phyloP scores from a whole-genome alignment of 208 protist species.

The Balamuthia mandrillaris region DNA sequence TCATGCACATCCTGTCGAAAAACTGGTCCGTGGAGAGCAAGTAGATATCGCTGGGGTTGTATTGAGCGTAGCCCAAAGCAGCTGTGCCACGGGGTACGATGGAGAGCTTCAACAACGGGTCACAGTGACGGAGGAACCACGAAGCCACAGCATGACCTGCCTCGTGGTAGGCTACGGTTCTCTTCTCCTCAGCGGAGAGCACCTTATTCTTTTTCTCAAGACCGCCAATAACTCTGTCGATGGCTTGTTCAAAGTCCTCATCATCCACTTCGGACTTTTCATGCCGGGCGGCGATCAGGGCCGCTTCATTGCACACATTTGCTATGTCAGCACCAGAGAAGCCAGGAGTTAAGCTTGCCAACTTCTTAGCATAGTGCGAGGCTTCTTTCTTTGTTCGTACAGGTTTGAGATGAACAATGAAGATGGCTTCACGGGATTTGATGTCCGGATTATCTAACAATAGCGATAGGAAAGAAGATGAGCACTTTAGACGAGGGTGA shows the following conservation, averaged over 20 bases:
- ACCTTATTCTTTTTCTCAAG: constrained; percentile 87
- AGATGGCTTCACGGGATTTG: constrained; percentile 89
- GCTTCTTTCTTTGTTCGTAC: constrained; percentile 73
- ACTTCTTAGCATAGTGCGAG: constrained; percentile 52
- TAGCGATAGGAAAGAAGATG: not conserved
- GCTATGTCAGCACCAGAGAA: constrained; percentile 86
- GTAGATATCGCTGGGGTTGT: constrained; percentile 69
- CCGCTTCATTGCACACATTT: constrained; percentile 96
- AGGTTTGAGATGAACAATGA: constrained; percentile 82
- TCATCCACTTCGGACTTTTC: constrained; percentile 72
- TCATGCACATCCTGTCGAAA: constrained; percentile 71
- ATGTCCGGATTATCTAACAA: constrained; percentile 81
- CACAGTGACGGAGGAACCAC: constrained; percentile 94
- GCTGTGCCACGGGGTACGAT: constrained; percentile 50
- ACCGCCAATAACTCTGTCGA: constrained; percentile 91
- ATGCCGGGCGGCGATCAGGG: constrained; percentile 87
- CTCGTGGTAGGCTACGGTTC: constrained; percentile 94
- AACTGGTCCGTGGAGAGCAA: constrained; percentile 57
- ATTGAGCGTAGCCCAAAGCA: constrained; percentile 70
- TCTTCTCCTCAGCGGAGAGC: constrained; percentile 62
- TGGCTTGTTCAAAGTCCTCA: constrained; percentile 87
- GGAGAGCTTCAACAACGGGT: constrained; percentile 78
- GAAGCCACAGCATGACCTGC: constrained; percentile 93
- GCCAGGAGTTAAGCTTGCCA: constrained; percentile 68
- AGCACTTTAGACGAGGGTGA: not conserved